Evolutionary conservation across 2,329 filamentous ascomycete genomes (phyloP), one percentile per base, ranked within the genome.

Genomic region (Gaeumannomyces tritici): DNA sequence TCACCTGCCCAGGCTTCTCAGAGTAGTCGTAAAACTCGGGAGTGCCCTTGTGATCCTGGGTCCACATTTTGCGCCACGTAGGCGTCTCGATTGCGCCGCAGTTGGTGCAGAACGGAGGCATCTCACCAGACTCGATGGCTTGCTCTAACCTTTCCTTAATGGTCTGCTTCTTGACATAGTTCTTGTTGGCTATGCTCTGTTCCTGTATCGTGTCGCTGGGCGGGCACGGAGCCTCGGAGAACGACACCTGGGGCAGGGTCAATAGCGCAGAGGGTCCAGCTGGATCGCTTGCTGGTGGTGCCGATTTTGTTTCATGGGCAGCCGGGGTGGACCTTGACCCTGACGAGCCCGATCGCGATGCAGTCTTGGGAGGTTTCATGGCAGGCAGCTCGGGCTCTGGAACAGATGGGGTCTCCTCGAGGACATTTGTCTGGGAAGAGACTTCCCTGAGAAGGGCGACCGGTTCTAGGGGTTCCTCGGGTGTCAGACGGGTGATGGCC

Each of bases 11-110:
- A 58, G 89, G 87, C 68, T 88, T 88, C 64, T 89, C 86, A 0
- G 88, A 90, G 62, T 88, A 85, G 63, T 91, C 85, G 58, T 90
- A 81, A 64, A 88, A 84, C 3, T 83, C 81, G 0, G 91, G 91
- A 35, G 82, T 81, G 1, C 91, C 92, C 21, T 84, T 78, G 57
- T 88, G 81, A 9, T 90, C 81, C 69, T 91, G 91, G n/a, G 87
- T 86, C 82, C 89, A 97, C 15, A 95, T 91, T 70, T 93, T 95
- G 64, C 95, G 87, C 95, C 95, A 99, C 0, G 93, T 97, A 0
- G 93, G 91, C 0, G 95, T 99, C 69, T 98, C 90, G 63, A 99
- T 96, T 8, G 92, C 90, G 7, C 95, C 95, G 69, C 95, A 99
- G 69, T 98, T 96, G 66, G 85, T 85, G 73, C 95, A 99, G 70